Percentiles rank a stretch among this genome's conserved stretches.
These are phyloP conservation scores for Kodamaea jinghongensis DNA, from an alignment of 805 yeast species.

Conservation along the genomic window DNA sequence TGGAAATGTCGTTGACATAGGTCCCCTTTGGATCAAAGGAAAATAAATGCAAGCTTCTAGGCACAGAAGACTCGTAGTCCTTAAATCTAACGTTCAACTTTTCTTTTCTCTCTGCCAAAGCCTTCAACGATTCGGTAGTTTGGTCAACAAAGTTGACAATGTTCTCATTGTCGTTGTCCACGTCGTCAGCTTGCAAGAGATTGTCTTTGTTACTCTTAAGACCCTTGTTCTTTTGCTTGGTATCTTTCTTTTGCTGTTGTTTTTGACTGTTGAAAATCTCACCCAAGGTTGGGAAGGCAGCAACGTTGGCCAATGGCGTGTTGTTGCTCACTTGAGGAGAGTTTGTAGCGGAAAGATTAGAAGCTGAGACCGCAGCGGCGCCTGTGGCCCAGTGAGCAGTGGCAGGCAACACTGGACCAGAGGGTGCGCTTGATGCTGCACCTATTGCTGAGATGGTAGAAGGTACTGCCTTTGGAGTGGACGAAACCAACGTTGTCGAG, in stretches of 20 bases:
- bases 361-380: constrained; percentile 11
- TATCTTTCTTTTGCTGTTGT: constrained; percentile 28
- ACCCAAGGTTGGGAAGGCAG: constrained; percentile 62
- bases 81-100: constrained; percentile 39
- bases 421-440: constrained; percentile 16
- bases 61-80: constrained; percentile 13
- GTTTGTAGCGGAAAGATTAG: constrained; percentile 21
- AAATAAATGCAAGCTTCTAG: constrained; percentile 44
- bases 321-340: constrained; percentile 38
- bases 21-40: constrained; percentile 38
- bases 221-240: constrained; percentile 28
- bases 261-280: constrained; percentile 41
- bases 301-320: constrained; percentile 42
- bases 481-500: neutral
- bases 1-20: constrained; percentile 30
- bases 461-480: neutral
- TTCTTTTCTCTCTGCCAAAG: constrained; percentile 33
- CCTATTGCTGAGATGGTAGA: neutral
- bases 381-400: constrained; percentile 63
- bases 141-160: constrained; percentile 50
- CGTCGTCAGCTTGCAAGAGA: constrained; percentile 44
- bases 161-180: constrained; percentile 44
- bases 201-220: constrained; percentile 30
- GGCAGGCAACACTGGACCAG: constrained; percentile 58
- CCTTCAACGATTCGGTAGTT: constrained; percentile 41